phyloP scores from a whole-genome alignment of 2,329 filamentous ascomycete species.

The Ophiostoma sp. region DNA sequence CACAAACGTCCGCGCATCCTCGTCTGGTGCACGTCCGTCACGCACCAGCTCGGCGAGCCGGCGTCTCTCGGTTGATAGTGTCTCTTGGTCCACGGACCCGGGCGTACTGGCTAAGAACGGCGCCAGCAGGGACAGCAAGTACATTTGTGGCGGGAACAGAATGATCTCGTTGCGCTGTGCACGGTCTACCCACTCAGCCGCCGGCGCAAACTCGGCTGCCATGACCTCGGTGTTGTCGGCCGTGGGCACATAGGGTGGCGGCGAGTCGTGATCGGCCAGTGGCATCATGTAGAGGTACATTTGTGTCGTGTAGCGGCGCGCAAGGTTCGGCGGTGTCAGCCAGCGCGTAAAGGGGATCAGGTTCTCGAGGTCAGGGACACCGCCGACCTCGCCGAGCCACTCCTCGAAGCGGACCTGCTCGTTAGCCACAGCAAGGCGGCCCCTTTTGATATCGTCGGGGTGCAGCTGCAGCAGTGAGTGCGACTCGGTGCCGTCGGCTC shows the following conservation, averaged over 20 bases:
- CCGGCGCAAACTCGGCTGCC: slow-evolving; percentile 62
- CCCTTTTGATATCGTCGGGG: slow-evolving; percentile 56
- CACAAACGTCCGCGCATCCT: slow-evolving; percentile 32
- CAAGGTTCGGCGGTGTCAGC: slow-evolving; percentile 71
- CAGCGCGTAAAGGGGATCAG: slow-evolving; percentile 83
- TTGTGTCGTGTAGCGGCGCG: slow-evolving; percentile 82
- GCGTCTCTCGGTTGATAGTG: slow-evolving; percentile 41
- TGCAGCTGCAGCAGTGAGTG: slow-evolving; percentile 54
- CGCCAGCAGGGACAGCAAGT: slow-evolving; percentile 58
- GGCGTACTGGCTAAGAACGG: slow-evolving; percentile 41
- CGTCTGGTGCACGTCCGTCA: slow-evolving; percentile 34
- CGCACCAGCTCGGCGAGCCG: slow-evolving; percentile 50
- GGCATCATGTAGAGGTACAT: slow-evolving; percentile 96
- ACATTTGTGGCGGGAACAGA: slow-evolving; percentile 85
- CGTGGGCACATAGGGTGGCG: slow-evolving; percentile 34
- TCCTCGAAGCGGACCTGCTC: slow-evolving; percentile 60
- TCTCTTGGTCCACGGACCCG: slow-evolving; percentile 26
- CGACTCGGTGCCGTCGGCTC: slow-evolving; percentile 32
- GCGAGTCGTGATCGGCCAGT: slow-evolving; percentile 37
- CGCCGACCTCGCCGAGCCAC: slow-evolving; percentile 55
- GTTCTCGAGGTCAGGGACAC: slow-evolving; percentile 55
- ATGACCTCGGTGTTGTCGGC: slow-evolving; percentile 58
- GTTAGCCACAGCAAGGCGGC: slow-evolving; percentile 62
- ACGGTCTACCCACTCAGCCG: slow-evolving; percentile 61
- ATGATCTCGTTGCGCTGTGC: slow-evolving; percentile 64